A percentile compares a stretch with the other conserved stretches of the same genome.
Conservation (phyloP, 73 alveolate species). For the Paramecium primaurelia region DNA sequence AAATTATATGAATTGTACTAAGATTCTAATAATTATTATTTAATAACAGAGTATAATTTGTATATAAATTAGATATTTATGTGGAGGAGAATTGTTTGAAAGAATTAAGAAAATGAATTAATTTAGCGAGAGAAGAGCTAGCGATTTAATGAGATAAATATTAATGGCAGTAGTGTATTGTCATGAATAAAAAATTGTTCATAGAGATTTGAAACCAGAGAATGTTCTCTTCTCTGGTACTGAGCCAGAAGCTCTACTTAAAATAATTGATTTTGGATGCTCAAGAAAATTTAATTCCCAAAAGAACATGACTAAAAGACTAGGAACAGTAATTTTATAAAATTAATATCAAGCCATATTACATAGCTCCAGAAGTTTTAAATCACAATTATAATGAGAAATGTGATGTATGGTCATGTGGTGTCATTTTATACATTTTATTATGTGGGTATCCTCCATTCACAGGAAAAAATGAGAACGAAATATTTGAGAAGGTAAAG, state of each 20-base stretch:
- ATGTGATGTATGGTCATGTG: constrained; percentile 78
- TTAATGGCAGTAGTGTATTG: constrained; percentile 70
- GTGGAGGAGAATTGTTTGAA: constrained; percentile 70
- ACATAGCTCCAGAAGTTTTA: constrained; percentile 70
- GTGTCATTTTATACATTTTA: constrained; percentile 71
- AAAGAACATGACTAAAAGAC: constrained; percentile 58
- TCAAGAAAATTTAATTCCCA: constrained; percentile 62
- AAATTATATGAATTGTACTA: constrained; percentile 81
- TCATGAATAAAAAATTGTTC: constrained; percentile 68
- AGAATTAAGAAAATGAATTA: constrained; percentile 64
- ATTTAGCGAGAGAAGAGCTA: constrained; percentile 65
- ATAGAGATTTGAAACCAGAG: constrained; percentile 69
- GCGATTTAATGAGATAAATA: constrained; percentile 67
- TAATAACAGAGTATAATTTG: constrained; percentile 76
- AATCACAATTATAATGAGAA: constrained; percentile 64
- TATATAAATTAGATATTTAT: neutral
- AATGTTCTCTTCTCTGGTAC: constrained; percentile 63
- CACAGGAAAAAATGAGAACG: constrained; percentile 65
- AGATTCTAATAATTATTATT: constrained; percentile 81
- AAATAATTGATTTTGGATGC: constrained; percentile 68
- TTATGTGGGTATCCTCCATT: constrained; percentile 75
- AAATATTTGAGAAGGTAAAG: constrained; percentile 63
- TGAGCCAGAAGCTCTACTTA: constrained; percentile 56
- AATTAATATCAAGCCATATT: constrained; percentile 42
- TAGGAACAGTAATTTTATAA: neutral